Percentiles rank a stretch among this genome's conserved stretches.
Conservation (phyloP, 768 basidiomycete genomes). For the Lactarius psammicola region DNA sequence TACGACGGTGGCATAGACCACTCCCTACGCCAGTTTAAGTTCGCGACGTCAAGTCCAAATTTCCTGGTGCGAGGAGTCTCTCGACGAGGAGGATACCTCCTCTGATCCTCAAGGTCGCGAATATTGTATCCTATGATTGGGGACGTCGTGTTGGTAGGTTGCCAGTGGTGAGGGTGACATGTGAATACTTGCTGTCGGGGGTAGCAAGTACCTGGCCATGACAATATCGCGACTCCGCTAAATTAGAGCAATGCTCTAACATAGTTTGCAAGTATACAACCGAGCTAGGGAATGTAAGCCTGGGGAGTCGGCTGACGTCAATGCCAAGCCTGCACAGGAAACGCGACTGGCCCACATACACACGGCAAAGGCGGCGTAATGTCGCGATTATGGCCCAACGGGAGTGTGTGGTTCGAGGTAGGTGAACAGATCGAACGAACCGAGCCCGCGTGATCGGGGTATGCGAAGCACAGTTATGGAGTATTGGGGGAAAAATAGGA, state of each 20-base stretch:
- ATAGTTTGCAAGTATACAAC: neutral
- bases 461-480: neutral
- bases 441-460: neutral
- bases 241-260: neutral
- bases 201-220: no score
- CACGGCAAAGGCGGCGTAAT: neutral
- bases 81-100: neutral
- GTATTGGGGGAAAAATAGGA: neutral
- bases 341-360: neutral
- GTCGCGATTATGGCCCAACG: neutral
- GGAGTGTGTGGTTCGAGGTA: neutral
- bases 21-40: neutral
- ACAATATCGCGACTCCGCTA: neutral
- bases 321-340: neutral
- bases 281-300: no score
- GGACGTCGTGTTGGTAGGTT: neutral
- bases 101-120: no score
- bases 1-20: neutral
- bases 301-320: neutral
- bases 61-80: neutral
- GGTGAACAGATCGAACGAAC: neutral
- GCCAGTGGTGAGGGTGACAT: neutral
- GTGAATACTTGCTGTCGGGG: no score
- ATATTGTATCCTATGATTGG: neutral
- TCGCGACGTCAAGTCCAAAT: neutral